phyloP scores from a whole-genome alignment of 305 asterid species.

The Fraxinus platypoda region DNA sequence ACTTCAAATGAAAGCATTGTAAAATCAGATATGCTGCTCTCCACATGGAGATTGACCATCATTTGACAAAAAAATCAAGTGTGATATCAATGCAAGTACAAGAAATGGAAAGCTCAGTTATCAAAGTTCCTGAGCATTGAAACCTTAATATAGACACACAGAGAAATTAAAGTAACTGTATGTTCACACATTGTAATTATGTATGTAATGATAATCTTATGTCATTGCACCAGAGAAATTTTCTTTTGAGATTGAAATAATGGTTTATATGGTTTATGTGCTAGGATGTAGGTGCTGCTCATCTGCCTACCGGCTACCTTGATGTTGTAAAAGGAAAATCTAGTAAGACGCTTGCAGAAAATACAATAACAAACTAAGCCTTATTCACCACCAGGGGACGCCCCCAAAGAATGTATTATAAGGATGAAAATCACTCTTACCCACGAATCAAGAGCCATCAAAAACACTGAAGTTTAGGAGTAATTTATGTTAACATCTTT shows the following conservation, averaged over 20 bases:
- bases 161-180: background rate
- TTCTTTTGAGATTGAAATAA: background rate
- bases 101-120: background rate
- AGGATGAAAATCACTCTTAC: background rate
- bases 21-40: background rate
- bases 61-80: background rate
- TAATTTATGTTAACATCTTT: background rate
- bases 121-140: slow-evolving; percentile 7
- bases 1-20: background rate
- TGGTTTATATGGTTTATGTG: background rate
- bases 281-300: background rate
- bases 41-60: slow-evolving; percentile 9
- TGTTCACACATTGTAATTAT: background rate
- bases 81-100: background rate
- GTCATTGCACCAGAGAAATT: background rate
- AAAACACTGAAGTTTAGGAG: background rate
- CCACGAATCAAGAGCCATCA: background rate
- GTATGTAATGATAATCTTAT: slow-evolving; percentile 7
- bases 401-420: background rate
- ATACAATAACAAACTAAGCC: background rate
- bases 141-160: slow-evolving; percentile 3
- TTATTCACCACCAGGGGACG: background rate
- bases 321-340: background rate
- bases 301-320: background rate
- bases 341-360: background rate